These are phyloP conservation scores for Ogataea methanolica DNA, from an alignment of 805 yeast genomes.

Conservation along the genomic window DNA sequence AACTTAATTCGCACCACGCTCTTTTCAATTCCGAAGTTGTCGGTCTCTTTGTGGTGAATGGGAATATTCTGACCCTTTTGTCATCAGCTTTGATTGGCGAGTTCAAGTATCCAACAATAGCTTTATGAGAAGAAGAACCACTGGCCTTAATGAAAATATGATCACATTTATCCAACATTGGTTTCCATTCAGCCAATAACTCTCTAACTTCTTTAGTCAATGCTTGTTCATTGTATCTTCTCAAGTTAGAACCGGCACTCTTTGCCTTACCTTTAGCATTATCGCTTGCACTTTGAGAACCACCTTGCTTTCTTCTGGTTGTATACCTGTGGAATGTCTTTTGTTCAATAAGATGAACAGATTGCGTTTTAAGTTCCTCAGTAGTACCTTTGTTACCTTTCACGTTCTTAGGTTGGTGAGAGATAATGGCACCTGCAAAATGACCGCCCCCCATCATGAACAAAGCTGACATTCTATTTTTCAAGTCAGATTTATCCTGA, in stretches of 20 bases:
- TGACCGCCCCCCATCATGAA: constrained; percentile 98
- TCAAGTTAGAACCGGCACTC: constrained; percentile 87
- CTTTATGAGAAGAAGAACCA: constrained; percentile 61
- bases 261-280: constrained; percentile 92
- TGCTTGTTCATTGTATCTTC: constrained; percentile 88
- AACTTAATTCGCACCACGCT: constrained; percentile 78
- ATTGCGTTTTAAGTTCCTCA: constrained; percentile 51
- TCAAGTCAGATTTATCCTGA: constrained; percentile 11
- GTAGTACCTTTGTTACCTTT: constrained; percentile 52
- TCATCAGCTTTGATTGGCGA: constrained; percentile 51
- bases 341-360: constrained; percentile 62
- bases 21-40: constrained; percentile 74
- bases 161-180: constrained; percentile 54
- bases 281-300: constrained; percentile 90
- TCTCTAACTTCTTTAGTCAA: constrained; percentile 73
- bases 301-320: constrained; percentile 96
- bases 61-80: constrained; percentile 61
- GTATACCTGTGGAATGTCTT: constrained; percentile 94
- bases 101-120: constrained; percentile 63
- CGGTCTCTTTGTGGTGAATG: constrained; percentile 88
- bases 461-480: constrained; percentile 56
- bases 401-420: constrained; percentile 56
- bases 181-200: constrained; percentile 61
- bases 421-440: constrained; percentile 90
- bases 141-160: constrained; percentile 77